Percentiles rank a stretch among this genome's conserved stretches.
Evolutionary conservation across 306 rosid genomes (phyloP).

Genomic region (Dalbergia cultrata): DNA sequence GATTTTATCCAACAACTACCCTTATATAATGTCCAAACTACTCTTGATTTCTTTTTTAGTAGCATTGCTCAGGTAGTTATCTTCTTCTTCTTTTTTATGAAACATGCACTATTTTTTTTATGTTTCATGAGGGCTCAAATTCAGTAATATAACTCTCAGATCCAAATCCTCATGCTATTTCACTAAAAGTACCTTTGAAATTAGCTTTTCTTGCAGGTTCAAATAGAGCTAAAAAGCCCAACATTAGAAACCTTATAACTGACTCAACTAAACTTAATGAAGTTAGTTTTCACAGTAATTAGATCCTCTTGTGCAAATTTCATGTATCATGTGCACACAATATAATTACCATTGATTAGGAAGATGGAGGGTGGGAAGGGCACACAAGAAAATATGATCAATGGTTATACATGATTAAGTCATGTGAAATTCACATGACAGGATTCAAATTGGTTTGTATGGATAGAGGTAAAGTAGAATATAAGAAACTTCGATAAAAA

Average conservation of each 20-base stretch:
- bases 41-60: not conserved
- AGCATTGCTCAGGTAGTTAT: not conserved
- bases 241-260: constrained; percentile 22
- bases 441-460: not conserved
- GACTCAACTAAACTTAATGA: not conserved
- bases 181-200: constrained; percentile 71
- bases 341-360: too few relatives aligned
- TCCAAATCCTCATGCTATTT: constrained; percentile 82
- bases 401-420: too few relatives aligned
- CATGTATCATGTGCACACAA: too few relatives aligned
- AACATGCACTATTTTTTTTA: not conserved
- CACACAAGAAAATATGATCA: not conserved
- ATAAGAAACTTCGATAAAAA: not conserved
- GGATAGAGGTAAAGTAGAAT: not conserved
- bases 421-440: not conserved
- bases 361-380: too few relatives aligned
- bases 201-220: constrained; percentile 91
- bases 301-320: too few relatives aligned
- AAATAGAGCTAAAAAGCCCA: constrained; percentile 78
- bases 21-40: not conserved
- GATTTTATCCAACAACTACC: not conserved
- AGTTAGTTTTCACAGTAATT: too few relatives aligned
- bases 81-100: not conserved
- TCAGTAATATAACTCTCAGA: constrained; percentile 69
- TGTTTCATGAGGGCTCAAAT: constrained; percentile 5